Evolutionary conservation across 1,284 basidiomycete genomes (phyloP).

Genomic region (Moniliophthora roreri): DNA sequence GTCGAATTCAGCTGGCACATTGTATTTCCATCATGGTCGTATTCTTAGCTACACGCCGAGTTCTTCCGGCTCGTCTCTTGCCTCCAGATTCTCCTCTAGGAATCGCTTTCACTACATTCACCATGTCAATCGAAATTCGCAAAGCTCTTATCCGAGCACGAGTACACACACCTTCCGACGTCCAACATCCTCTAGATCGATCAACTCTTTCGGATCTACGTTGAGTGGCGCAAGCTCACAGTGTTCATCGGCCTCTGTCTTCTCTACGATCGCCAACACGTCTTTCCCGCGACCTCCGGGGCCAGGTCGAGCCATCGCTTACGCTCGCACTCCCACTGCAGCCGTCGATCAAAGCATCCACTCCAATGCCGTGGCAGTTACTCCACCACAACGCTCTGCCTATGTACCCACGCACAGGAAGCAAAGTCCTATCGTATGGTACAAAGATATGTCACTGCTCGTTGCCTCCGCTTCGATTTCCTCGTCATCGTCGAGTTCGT

Average conservation of each 20-base stretch:
- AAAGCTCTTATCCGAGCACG: neutral
- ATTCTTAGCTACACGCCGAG: too few relatives aligned
- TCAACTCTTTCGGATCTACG: too few relatives aligned
- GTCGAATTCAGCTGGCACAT: neutral
- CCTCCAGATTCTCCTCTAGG: neutral
- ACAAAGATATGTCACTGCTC: constrained; percentile 8
- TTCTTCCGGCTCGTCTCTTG: neutral
- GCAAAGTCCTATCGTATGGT: constrained; percentile 15
- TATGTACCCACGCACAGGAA: constrained; percentile 9
- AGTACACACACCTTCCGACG: neutral
- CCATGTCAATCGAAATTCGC: neutral
- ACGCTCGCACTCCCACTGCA: neutral
- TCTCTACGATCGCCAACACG: neutral
- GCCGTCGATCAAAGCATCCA: neutral
- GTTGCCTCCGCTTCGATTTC: neutral
- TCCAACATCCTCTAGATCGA: neutral
- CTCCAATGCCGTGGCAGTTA: neutral
- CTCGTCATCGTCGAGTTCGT: constrained; percentile 6
- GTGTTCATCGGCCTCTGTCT: neutral
- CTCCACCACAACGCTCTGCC: neutral
- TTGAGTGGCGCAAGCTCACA: too few relatives aligned
- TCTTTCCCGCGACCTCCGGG: neutral
- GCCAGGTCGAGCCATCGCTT: neutral
- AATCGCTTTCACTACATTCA: neutral
- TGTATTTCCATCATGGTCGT: neutral